Percentiles rank a stretch among this genome's conserved stretches.
These are phyloP conservation scores for Exutisphaerella laricina DNA, from an alignment of 2,329 filamentous ascomycete genomes.

Conservation along the genomic window DNA sequence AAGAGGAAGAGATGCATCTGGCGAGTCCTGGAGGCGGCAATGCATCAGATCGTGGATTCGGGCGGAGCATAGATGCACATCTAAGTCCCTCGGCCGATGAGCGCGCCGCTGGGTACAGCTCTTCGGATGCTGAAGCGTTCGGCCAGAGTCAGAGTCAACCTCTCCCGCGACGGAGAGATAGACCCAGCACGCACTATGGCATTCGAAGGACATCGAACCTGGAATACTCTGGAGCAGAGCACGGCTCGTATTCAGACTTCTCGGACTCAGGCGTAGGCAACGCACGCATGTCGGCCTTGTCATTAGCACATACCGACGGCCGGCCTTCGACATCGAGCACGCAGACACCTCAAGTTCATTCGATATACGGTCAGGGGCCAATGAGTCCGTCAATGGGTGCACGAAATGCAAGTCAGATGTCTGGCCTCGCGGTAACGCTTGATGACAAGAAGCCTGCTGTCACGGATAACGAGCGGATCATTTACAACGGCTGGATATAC, in stretches of 20 bases:
- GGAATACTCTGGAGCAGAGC: slow-evolving; percentile 56
- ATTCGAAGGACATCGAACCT: slow-evolving; percentile 56
- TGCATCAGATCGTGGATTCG: slow-evolving; percentile 41
- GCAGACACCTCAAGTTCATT: slow-evolving; percentile 19
- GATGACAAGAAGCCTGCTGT: slow-evolving; percentile 11
- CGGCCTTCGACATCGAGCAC: slow-evolving; percentile 32
- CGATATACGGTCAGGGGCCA: slow-evolving; percentile 31
- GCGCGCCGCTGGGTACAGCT: slow-evolving; percentile 37
- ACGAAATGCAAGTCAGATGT: slow-evolving; percentile 59
- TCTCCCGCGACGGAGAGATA: slow-evolving; percentile 27
- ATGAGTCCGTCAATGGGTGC: slow-evolving; percentile 23
- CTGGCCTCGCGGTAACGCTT: slow-evolving; percentile 46
- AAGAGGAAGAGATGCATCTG: slow-evolving; percentile 76
- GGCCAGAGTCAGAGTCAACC: slow-evolving; percentile 13
- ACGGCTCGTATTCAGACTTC: slow-evolving; percentile 80
- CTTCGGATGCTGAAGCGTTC: slow-evolving; percentile 40
- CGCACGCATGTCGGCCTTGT: slow-evolving; percentile 32
- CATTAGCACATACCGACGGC: slow-evolving; percentile 26
- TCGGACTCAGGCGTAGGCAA: slow-evolving; percentile 46
- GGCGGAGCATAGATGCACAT: slow-evolving; percentile 28
- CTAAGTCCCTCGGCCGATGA: slow-evolving; percentile 21
- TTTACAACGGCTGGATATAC: slow-evolving; percentile 88
- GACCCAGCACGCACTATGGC: slow-evolving; percentile 31
- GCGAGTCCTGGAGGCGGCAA: slow-evolving; percentile 58
- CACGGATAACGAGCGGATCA: slow-evolving; percentile 72